phyloP scores from a whole-genome alignment of 2,329 filamentous ascomycete genomes.

The Dothideomycetes sp. region DNA sequence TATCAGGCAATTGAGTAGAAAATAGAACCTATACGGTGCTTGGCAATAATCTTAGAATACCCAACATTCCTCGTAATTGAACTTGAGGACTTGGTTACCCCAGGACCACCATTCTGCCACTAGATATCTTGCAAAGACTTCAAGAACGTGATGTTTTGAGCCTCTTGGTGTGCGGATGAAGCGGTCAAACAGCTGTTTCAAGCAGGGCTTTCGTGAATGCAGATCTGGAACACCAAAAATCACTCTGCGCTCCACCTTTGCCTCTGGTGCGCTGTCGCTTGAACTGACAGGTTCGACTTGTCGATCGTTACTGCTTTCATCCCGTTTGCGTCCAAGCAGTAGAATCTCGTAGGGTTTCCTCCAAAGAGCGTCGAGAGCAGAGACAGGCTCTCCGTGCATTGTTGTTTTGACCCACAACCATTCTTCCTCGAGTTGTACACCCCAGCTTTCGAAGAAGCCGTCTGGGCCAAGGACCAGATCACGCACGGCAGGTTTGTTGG shows the following conservation, averaged over 20 bases:
- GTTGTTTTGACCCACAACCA: slow-evolving; percentile 78
- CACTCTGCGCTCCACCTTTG: slow-evolving; percentile 41
- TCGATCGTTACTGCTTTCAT: slow-evolving; percentile 12
- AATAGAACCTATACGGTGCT: slow-evolving; percentile 10
- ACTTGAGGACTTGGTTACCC: slow-evolving; percentile 65
- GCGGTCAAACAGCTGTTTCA: slow-evolving; percentile 42
- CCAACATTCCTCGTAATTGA: slow-evolving; percentile 53
- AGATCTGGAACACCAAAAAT: slow-evolving; percentile 63
- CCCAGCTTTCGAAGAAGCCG: slow-evolving; percentile 59
- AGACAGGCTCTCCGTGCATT: slow-evolving; percentile 53
- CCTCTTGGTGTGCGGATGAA: slow-evolving; percentile 43
- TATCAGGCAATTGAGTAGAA: no score
- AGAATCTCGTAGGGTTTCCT: slow-evolving; percentile 70
- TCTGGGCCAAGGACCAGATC: slow-evolving; percentile 45
- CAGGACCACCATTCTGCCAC: slow-evolving; percentile 70
- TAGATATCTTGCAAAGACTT: slow-evolving; percentile 67
- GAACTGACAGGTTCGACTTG: slow-evolving; percentile 3
- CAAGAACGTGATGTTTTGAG: slow-evolving; percentile 49
- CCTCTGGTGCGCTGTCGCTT: not conserved
- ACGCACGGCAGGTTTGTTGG: slow-evolving; percentile 55
- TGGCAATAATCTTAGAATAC: slow-evolving; percentile 9
- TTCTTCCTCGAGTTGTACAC: slow-evolving; percentile 55
- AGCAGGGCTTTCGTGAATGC: slow-evolving; percentile 69
- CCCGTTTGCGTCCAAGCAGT: slow-evolving; percentile 44
- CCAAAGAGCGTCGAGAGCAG: slow-evolving; percentile 51